These are phyloP conservation scores for Penicillium nordicum DNA, from an alignment of 2,329 filamentous ascomycete species.

Conservation along the genomic window DNA sequence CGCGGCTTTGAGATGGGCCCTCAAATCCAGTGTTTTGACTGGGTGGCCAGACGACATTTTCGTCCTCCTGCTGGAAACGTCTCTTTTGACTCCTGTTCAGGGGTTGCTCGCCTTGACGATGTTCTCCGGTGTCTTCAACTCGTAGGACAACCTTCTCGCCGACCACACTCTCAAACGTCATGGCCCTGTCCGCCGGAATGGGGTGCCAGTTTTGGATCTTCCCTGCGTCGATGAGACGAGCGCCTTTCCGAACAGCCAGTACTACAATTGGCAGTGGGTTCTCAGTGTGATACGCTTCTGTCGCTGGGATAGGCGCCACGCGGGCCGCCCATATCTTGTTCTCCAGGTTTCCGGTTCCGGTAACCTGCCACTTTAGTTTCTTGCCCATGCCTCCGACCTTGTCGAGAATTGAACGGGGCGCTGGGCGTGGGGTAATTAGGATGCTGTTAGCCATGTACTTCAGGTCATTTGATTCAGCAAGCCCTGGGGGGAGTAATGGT, in stretches of 20 bases:
- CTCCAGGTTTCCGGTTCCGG: slow-evolving; percentile 69
- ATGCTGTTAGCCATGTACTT: slow-evolving; percentile 86
- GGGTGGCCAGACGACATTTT: slow-evolving; percentile 42
- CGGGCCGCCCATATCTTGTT: slow-evolving; percentile 84
- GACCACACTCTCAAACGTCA: slow-evolving; percentile 77
- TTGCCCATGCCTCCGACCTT: slow-evolving; percentile 84
- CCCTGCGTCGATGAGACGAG: slow-evolving; percentile 72
- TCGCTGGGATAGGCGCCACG: slow-evolving; percentile 67
- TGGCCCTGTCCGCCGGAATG: slow-evolving; percentile 64
- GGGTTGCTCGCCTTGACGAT: slow-evolving; percentile 52
- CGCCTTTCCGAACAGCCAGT: slow-evolving; percentile 71
- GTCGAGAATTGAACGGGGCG: slow-evolving; percentile 67
- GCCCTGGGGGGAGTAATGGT: slow-evolving; percentile 60
- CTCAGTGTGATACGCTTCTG: slow-evolving; percentile 71
- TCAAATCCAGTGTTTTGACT: slow-evolving; percentile 26
- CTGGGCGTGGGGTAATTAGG: slow-evolving; percentile 77
- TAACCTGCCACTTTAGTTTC: slow-evolving; percentile 80
- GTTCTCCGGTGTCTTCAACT: slow-evolving; percentile 64
- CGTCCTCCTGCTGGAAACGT: slow-evolving; percentile 56
- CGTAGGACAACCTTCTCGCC: slow-evolving; percentile 81
- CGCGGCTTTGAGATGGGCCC: slow-evolving; percentile 16
- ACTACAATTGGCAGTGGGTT: slow-evolving; percentile 76
- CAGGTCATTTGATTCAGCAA: slow-evolving; percentile 64
- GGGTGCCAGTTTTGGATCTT: slow-evolving; percentile 83
- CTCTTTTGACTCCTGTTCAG: slow-evolving; percentile 60